phyloP scores from a whole-genome alignment of 352 stramenopile genomes.

The Hyaloperonospora arabidopsidis region DNA sequence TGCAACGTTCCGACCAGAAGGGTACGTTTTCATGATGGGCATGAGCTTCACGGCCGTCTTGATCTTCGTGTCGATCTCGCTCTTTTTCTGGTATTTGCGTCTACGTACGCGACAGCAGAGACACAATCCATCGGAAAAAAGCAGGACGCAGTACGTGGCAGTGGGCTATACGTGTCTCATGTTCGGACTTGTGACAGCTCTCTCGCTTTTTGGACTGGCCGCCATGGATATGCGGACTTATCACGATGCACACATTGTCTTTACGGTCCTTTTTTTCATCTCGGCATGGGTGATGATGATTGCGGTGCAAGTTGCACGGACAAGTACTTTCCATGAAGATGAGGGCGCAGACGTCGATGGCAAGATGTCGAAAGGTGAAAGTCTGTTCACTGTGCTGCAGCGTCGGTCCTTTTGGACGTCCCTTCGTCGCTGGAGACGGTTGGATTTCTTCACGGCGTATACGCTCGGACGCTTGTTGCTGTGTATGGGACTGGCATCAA shows the following conservation, averaged over 20 bases:
- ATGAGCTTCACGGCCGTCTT: constrained; percentile 77
- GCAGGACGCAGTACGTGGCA: constrained; percentile 6
- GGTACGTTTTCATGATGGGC: constrained; percentile 56
- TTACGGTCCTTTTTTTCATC: constrained; percentile 74
- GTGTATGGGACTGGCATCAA: constrained; percentile 42
- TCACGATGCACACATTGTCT: constrained; percentile 64
- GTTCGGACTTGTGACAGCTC: constrained; percentile 24
- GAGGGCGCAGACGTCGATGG: constrained; percentile 11
- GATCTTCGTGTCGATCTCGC: constrained; percentile 43
- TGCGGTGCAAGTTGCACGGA: constrained; percentile 41
- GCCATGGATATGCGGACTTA: constrained; percentile 70
- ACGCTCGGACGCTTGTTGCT: constrained; percentile 44
- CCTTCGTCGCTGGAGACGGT: constrained; percentile 44
- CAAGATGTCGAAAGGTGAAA: constrained; percentile 8
- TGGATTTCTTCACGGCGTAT: constrained; percentile 45
- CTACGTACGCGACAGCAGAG: constrained; percentile 27
- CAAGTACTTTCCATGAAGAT: constrained; percentile 33
- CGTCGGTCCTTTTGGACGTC: constrained; percentile 26
- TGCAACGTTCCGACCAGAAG: constrained; percentile 65
- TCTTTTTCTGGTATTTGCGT: constrained; percentile 69
- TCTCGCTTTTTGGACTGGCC: constrained; percentile 57
- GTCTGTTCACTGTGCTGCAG: constrained; percentile 12
- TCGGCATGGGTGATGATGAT: constrained; percentile 61
- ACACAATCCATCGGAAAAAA: not conserved
- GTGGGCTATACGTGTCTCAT: constrained; percentile 24